Percentiles rank a stretch among this genome's conserved stretches.
phyloP scores from a whole-genome alignment of 352 stramenopile genomes.

The Phytophthora cajani region DNA sequence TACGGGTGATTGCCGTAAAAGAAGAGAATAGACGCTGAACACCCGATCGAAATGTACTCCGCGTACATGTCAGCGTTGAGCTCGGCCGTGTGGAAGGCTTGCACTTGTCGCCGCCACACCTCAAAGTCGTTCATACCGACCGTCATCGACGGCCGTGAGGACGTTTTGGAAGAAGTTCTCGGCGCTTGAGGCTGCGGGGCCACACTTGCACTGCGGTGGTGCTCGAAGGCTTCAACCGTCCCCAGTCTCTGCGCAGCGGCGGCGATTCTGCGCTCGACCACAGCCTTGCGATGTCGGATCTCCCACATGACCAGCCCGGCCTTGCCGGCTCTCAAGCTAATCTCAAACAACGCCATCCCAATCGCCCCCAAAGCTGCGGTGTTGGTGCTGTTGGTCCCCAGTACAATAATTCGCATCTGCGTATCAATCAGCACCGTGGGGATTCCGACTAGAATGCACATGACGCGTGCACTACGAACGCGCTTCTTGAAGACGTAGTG shows the following conservation, averaged over 20 bases:
- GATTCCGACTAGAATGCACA: conserved; percentile 30
- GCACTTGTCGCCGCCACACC: conserved; percentile 15
- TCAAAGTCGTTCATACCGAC: conserved; percentile 6
- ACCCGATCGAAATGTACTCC: conserved; percentile 46
- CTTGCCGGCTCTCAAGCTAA: conserved; percentile 21
- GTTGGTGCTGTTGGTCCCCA: conserved; percentile 15
- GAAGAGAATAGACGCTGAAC: conserved; percentile 27
- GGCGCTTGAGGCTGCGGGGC: neutral
- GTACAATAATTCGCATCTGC: conserved; percentile 31
- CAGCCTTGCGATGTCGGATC: conserved; percentile 7
- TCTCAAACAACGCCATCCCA: conserved; percentile 29
- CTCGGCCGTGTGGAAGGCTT: conserved; percentile 13
- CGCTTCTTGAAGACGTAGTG: conserved; percentile 21
- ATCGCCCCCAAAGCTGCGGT: conserved; percentile 7
- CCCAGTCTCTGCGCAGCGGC: neutral
- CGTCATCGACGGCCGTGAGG: neutral
- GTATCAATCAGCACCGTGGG: conserved; percentile 41
- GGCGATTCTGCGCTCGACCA: neutral
- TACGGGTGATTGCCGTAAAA: conserved; percentile 33
- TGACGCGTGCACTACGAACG: conserved; percentile 18
- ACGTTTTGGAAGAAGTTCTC: conserved; percentile 1
- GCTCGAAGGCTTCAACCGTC: neutral
- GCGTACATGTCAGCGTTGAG: conserved; percentile 32
- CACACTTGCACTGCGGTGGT: neutral
- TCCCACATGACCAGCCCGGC: conserved; percentile 15